These are phyloP conservation scores for Malassezia brasiliensis DNA, from an alignment of 1,284 basidiomycete genomes.

Conservation along the genomic window DNA sequence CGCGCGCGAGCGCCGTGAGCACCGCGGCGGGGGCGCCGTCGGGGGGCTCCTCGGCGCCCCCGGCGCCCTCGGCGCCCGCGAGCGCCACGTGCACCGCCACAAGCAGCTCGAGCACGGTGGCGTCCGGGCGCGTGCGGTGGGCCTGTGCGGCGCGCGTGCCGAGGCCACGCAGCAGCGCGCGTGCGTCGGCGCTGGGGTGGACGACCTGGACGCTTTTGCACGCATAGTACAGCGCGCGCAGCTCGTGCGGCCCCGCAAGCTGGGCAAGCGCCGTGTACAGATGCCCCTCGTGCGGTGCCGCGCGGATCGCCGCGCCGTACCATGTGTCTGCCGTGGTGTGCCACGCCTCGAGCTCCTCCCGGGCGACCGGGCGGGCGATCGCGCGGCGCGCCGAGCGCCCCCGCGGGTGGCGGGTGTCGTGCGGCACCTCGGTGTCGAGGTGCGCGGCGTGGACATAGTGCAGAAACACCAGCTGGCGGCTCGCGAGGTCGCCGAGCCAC, in stretches of 20 bases:
- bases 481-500: slow-evolving; percentile 84
- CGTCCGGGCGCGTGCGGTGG: slow-evolving; percentile 57
- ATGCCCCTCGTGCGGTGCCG: slow-evolving; percentile 80
- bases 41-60: too few relatives aligned
- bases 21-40: slow-evolving; percentile 88
- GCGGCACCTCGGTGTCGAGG: background rate
- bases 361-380: background rate
- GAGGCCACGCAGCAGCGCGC: slow-evolving; percentile 73
- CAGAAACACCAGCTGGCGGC: slow-evolving; percentile 84
- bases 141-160: slow-evolving; percentile 65
- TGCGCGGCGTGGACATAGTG: slow-evolving; percentile 37
- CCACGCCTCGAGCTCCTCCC: slow-evolving; percentile 62
- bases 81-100: background rate
- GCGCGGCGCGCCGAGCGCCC: background rate
- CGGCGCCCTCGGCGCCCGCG: too few relatives aligned
- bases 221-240: slow-evolving; percentile 83
- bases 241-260: slow-evolving; percentile 67
- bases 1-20: slow-evolving; percentile 62
- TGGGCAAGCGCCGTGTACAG: slow-evolving; percentile 90
- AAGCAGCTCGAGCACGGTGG: slow-evolving; percentile 61
- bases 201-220: slow-evolving; percentile 63
- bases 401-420: background rate
- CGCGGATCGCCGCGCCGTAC: slow-evolving; percentile 77
- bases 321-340: slow-evolving; percentile 77
- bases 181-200: slow-evolving; percentile 73